Base-by-base conservation (phyloP, 345 rosid species). In the Sonneratia alba region DNA sequence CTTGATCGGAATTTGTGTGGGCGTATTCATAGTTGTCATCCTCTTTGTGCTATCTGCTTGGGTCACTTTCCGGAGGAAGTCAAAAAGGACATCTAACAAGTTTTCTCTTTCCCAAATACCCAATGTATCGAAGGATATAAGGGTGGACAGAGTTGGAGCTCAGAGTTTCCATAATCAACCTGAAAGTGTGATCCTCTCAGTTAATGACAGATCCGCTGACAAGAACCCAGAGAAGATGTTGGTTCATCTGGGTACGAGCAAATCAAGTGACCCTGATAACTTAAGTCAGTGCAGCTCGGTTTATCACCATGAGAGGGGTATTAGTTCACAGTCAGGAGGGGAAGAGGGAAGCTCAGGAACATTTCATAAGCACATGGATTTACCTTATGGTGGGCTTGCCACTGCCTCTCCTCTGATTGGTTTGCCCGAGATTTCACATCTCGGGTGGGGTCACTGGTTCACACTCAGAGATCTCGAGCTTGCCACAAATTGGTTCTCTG, bases 391-490 rank as follows among this genome's bases (percentile, higher is more conserved):
- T 62, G 92, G 89, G 71, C 76, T 70, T 70, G 91, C 87, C 70
- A 86, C 92, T 1, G 93, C 97, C 43, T 95, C 97, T 68, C 99
- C 92, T 67, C 83, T 92, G 78, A 70, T 95, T 76, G 99, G 97
- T 72, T 80, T 95, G 83, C 97, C 99, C 3, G 97, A 92, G 80
- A 68, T 84, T 77, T 92, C 99, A 0, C 99, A 90, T 75, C 97
- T 95, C 77, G 99, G 99, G 56, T 95, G 99, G 99, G 99, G 99
- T 47, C 97, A 95, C 73, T 92, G 99, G 97, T 95, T 95, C 80
- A 95, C 99, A 71, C 97, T 95, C 53, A 83, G 99, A 81, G 99
- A 95, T 80, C 97, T 95, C 70, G 85, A 95, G 80, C 82, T 85
- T 51, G 97, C 99, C 0, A 92, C 99, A n/a, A 83, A 81, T 72